These are phyloP conservation scores for Eucalyptus pauciflora DNA, from an alignment of 345 rosid species.

Conservation along the genomic window DNA sequence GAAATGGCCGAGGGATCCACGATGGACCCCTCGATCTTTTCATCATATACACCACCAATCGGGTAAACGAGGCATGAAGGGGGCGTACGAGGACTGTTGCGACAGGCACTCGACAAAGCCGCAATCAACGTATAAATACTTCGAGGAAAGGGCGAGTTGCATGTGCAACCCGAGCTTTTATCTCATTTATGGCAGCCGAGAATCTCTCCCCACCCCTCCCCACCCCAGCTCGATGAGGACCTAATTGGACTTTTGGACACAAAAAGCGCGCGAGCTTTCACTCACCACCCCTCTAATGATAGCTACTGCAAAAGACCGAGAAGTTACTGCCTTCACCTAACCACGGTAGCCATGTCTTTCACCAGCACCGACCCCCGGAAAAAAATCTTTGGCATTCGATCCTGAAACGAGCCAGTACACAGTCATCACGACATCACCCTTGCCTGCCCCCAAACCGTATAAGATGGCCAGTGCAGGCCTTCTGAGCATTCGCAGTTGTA, in stretches of 20 bases:
- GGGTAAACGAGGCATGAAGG: not conserved
- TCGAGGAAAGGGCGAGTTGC: not conserved
- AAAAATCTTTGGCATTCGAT: not conserved
- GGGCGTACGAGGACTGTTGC: not conserved
- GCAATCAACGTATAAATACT: not conserved
- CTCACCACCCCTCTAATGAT: not conserved
- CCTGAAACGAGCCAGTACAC: not conserved
- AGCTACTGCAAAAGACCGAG: not conserved
- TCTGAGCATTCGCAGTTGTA: not conserved
- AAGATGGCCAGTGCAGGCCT: not conserved
- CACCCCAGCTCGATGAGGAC: not conserved
- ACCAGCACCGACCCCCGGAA: not conserved
- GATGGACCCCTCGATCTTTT: not conserved
- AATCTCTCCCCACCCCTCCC: not conserved
- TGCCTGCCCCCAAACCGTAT: not conserved
- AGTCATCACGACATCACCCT: not conserved
- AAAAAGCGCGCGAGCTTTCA: not conserved
- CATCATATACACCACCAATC: not conserved
- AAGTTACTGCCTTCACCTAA: not conserved
- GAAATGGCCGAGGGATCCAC: not conserved
- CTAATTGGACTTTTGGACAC: not conserved
- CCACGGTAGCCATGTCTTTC: not conserved
- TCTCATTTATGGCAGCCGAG: not conserved
- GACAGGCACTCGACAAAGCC: not conserved
- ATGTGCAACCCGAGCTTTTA: not conserved